These are phyloP conservation scores for Dioszegia hungarica DNA, from an alignment of 768 basidiomycete species.

Conservation along the genomic window DNA sequence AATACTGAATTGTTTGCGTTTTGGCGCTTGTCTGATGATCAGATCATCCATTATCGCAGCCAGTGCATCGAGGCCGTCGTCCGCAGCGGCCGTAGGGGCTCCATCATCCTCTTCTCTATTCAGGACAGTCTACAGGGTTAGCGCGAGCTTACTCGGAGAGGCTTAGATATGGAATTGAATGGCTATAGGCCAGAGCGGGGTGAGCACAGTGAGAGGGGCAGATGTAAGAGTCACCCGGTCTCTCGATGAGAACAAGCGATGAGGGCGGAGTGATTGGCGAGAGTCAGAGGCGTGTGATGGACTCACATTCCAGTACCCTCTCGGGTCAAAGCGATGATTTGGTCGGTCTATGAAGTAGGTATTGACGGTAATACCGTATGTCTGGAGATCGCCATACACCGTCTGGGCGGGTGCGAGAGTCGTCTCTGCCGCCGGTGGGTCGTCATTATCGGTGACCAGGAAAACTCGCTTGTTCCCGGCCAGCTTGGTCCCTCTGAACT, in stretches of 20 bases:
- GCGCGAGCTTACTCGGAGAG: too few species aligned
- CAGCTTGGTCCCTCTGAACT: conserved; percentile 54
- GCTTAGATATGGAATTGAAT: too few species aligned
- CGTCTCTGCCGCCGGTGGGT: conserved; percentile 53
- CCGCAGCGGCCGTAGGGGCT: conserved; percentile 62
- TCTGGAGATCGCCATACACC: conserved; percentile 33
- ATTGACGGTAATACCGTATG: conserved; percentile 38
- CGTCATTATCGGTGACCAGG: conserved; percentile 83
- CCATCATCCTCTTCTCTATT: conserved; percentile 31
- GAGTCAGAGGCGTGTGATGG: too few species aligned
- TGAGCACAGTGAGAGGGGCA: too few species aligned
- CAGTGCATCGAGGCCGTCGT: conserved; percentile 41
- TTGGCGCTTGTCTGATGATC: conserved; percentile 53
- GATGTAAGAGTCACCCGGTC: too few species aligned
- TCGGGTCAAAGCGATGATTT: conserved; percentile 35
- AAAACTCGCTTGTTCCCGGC: conserved; percentile 90
- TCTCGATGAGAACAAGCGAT: neutral
- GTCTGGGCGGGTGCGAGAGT: conserved; percentile 38
- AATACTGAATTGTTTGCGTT: conserved; percentile 73
- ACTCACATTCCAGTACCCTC: conserved; percentile 38
- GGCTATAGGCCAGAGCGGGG: too few species aligned
- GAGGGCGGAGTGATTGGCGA: too few species aligned
- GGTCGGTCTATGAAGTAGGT: conserved; percentile 38
- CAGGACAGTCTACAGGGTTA: conserved; percentile 45
- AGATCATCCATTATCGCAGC: conserved; percentile 39